Base-by-base conservation (phyloP, 1,284 basidiomycete genomes). In the Leucoagaricus sp. region DNA sequence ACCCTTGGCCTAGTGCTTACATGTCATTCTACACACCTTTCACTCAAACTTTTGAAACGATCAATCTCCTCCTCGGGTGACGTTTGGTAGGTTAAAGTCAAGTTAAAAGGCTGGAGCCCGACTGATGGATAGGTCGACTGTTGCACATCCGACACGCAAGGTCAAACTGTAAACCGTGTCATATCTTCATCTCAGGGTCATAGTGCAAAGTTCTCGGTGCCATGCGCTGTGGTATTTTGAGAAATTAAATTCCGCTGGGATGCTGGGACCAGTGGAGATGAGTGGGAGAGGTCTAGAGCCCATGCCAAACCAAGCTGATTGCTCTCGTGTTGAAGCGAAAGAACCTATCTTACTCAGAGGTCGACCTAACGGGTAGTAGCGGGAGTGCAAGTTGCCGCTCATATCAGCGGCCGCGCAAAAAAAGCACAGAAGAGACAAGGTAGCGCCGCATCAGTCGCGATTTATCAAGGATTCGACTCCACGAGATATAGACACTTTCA, bases 11-110 rank as follows among this genome's bases (percentile, higher is more conserved):
- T 13, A 42, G 19, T 42, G n/a, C n/a, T n/a, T n/a, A n/a, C n/a
- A 8, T 42, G 41, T 17, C 21, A 19, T 25, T 9, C 17, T 13
- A 48, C n/a, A 17, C 15, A 34, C 21, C 42, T 17, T 49, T 55
- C 53, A 49, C 36, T 49, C 45, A 55, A 49, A 25, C 33, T 33
- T 49, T 41, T 49, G 29, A 49, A 49, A 49, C 53, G 36, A 55
- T 49, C 53, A 48, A 41, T 55, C 45, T 48, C 45, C 36, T 19
- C n/a, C n/a, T 28, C 23, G 21, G 28, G n/a, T 23, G 28, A 28
- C 53, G n/a, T 41, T 38, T 38, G 26, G 33, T 38, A 54, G 53
- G 40, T n/a, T 42, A 33, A 31, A 42, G 31, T 33, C 28, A 34
- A 53, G 29, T 33, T 19, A 19, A 34, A 33, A 7, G 12, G 25